These are phyloP conservation scores for Annulohypoxylon nitens DNA, from an alignment of 495 filamentous ascomycete species.

Conservation along the genomic window DNA sequence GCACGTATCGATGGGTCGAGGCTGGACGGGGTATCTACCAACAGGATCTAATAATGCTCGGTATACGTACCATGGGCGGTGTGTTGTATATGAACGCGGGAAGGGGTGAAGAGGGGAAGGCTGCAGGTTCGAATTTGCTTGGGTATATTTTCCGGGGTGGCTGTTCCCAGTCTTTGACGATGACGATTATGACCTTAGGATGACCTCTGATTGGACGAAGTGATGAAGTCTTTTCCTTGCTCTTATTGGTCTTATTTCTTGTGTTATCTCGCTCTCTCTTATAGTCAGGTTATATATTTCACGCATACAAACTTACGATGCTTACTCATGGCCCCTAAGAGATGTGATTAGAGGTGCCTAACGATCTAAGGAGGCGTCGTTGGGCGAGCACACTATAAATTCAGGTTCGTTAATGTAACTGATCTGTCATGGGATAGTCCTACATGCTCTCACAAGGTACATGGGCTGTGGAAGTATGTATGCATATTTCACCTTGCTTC, in stretches of 20 bases:
- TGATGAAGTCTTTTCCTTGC: constrained; percentile 31
- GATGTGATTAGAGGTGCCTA: neutral
- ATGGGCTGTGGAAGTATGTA: neutral
- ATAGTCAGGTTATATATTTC: constrained; percentile 11
- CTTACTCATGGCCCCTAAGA: neutral
- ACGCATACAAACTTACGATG: neutral
- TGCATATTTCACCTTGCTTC: neutral
- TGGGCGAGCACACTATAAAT: neutral
- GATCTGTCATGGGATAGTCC: neutral
- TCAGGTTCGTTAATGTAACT: constrained; percentile 3
- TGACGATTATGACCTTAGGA: constrained; percentile 39
- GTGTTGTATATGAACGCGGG: constrained; percentile 23
- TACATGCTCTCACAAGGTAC: neutral
- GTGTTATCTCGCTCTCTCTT: constrained; percentile 1
- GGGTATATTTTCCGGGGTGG: constrained; percentile 19
- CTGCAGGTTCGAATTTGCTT: constrained; percentile 3
- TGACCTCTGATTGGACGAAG: constrained; percentile 41
- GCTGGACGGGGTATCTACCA: constrained; percentile 12
- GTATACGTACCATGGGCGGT: constrained; percentile 22
- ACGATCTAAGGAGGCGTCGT: neutral
- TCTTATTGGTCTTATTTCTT: constrained; percentile 12
- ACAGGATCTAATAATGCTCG: constrained; percentile 33
- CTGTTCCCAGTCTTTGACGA: constrained; percentile 21
- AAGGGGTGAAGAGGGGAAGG: neutral
- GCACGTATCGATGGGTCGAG: constrained; percentile 20